These are phyloP conservation scores for Cinnamomum chago DNA, from an alignment of 164 flowering plant genomes.

Conservation along the genomic window DNA sequence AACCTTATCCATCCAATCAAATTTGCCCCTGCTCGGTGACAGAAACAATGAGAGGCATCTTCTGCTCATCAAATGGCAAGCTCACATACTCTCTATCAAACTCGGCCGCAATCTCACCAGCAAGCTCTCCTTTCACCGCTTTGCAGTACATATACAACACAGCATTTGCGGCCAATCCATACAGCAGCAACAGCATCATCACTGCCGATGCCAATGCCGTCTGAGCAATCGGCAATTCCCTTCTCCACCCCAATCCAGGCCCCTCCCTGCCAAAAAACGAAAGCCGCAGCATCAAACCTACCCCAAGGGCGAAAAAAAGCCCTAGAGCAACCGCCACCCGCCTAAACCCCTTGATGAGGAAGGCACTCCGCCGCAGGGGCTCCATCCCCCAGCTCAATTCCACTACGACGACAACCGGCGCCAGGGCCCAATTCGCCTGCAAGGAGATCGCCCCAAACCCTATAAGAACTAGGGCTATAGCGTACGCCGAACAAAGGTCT, in stretches of 20 bases:
- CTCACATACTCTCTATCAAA: conserved; percentile 60
- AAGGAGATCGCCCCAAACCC: conserved; percentile 20
- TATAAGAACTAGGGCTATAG: not conserved
- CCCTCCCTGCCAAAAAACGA: conserved; percentile 1
- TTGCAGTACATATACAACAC: conserved; percentile 72
- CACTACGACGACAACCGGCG: conserved; percentile 37
- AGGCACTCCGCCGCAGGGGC: conserved; percentile 44
- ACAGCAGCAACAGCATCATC: conserved; percentile 34
- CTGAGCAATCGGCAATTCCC: conserved; percentile 31
- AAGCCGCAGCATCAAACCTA: conserved; percentile 22
- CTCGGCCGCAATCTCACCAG: conserved; percentile 64
- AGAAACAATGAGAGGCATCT: conserved; percentile 59
- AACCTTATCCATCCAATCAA: conserved; percentile 4
- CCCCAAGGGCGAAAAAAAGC: conserved; percentile 27
- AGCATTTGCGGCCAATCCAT: conserved; percentile 37
- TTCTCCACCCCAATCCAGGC: conserved; percentile 10
- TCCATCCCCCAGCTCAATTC: conserved; percentile 60
- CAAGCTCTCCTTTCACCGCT: conserved; percentile 68
- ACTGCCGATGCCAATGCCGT: conserved; percentile 36
- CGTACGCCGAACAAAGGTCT: conserved; percentile 13
- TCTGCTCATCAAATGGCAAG: conserved; percentile 70
- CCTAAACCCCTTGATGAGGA: conserved; percentile 46
- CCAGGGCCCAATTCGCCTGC: conserved; percentile 43
- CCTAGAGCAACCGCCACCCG: conserved; percentile 27
- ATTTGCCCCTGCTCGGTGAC: conserved; percentile 17